phyloP scores from a whole-genome alignment of 2,329 filamentous ascomycete species.

The Verticillium isaacii region DNA sequence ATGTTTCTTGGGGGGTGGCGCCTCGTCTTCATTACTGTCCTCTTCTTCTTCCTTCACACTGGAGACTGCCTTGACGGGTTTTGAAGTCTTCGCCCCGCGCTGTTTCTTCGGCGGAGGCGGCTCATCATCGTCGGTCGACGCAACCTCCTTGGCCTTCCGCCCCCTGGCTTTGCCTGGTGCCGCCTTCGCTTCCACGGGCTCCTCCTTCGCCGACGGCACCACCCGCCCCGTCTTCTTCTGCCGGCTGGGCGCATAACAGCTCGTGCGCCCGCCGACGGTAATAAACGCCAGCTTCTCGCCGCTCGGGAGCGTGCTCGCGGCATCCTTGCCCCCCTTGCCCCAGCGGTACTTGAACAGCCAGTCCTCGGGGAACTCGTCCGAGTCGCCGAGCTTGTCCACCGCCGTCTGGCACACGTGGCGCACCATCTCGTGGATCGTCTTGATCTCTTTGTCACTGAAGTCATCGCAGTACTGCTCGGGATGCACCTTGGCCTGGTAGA shows the following conservation, averaged over 20 bases:
- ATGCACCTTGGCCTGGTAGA: constrained; percentile 85
- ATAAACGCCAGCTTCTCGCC: constrained; percentile 82
- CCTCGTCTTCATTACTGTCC: constrained; percentile 21
- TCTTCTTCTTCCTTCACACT: constrained; percentile 16
- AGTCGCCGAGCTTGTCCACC: constrained; percentile 74
- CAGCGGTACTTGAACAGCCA: constrained; percentile 90
- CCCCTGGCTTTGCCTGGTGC: constrained; percentile 15
- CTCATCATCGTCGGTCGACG: constrained; percentile 20
- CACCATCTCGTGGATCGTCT: constrained; percentile 66
- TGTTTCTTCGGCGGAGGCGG: constrained; percentile 20
- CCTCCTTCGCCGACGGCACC: constrained; percentile 36
- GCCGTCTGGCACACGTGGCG: constrained; percentile 76
- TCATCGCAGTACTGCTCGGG: constrained; percentile 91
- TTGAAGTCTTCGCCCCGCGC: constrained; percentile 15
- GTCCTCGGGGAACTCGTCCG: constrained; percentile 74
- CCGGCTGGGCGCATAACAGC: constrained; percentile 76
- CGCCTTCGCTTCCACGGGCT: constrained; percentile 27
- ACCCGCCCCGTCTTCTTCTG: constrained; percentile 70
- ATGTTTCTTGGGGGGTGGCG: constrained; percentile 11
- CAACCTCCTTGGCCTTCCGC: constrained; percentile 18
- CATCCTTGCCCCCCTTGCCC: constrained; percentile 84
- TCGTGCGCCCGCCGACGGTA: constrained; percentile 87
- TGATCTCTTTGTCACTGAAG: constrained; percentile 67
- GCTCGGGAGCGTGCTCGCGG: constrained; percentile 64
- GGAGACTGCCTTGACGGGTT: constrained; percentile 11